Percentiles rank a stretch among this genome's conserved stretches.
Evolutionary conservation across 495 filamentous ascomycete genomes (phyloP).

Genomic region (Aspergillus ellipticus): DNA sequence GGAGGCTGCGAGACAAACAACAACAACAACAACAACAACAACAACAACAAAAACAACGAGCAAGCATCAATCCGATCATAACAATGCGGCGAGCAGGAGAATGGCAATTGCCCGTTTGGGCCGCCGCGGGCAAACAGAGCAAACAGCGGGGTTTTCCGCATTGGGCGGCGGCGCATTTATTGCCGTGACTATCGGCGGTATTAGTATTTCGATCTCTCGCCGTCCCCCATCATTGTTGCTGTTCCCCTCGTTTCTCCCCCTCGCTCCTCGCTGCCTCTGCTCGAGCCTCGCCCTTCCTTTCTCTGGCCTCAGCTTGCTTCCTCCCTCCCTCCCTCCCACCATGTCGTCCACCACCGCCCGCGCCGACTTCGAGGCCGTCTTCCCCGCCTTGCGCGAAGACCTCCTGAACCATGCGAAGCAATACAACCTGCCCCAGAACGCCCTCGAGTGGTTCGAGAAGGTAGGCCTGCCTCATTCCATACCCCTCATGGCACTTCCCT

Average conservation of each 20-base stretch:
- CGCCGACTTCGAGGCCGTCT: slow-evolving; percentile 83
- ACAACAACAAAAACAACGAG: no score
- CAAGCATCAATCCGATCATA: no score
- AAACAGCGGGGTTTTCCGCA: slow-evolving; percentile 24
- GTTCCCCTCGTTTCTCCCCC: background rate
- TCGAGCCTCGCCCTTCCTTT: background rate
- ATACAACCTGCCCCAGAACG: slow-evolving; percentile 78
- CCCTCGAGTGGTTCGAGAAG: slow-evolving; percentile 82
- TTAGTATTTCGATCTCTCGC: background rate
- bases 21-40: background rate
- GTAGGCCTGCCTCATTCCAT: no score
- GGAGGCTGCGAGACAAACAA: no score
- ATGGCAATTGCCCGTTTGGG: slow-evolving; percentile 11
- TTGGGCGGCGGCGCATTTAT: background rate
- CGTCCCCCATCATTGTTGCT: background rate
- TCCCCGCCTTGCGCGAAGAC: slow-evolving; percentile 74
- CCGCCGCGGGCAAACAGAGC: slow-evolving; percentile 14
- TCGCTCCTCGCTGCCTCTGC: background rate
- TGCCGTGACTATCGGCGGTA: background rate
- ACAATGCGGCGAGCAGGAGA: background rate
- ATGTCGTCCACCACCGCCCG: slow-evolving; percentile 70
- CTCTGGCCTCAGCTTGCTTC: background rate
- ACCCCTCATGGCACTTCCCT: no score
- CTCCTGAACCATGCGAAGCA: slow-evolving; percentile 68
- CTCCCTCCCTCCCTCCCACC: slow-evolving; percentile 17